Evolutionary conservation across 306 rosid species (phyloP).

Genomic region (Cicer pinnatifidum): DNA sequence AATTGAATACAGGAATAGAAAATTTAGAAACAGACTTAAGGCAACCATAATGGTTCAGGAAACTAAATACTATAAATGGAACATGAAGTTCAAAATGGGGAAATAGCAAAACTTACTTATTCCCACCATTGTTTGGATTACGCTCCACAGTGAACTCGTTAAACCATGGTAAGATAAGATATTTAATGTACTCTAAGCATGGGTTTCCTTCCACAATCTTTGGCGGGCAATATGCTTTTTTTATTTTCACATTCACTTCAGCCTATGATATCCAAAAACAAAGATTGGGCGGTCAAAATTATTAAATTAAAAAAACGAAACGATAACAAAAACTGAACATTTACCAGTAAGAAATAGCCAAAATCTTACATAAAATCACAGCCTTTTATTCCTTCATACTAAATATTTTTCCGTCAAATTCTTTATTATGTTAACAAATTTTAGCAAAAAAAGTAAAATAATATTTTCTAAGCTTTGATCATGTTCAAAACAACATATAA

Average conservation of each 20-base stretch:
- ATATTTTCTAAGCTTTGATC: background rate
- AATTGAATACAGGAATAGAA: conserved; percentile 17
- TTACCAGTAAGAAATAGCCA: background rate
- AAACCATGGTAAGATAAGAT: conserved; percentile 79
- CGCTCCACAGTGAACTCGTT: conserved; percentile 75
- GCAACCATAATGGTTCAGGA: conserved; percentile 25
- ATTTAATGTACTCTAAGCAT: conserved; percentile 78
- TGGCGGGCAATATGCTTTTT: conserved; percentile 91
- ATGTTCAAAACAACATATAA: background rate
- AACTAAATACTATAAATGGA: background rate
- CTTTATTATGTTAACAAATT: background rate
- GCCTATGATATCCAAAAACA: conserved; percentile 54
- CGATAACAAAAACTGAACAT: background rate
- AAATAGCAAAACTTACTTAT: conserved; percentile 60
- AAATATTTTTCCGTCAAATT: background rate
- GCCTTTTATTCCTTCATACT: background rate
- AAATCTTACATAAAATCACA: conserved; percentile 8
- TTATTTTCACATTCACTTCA: conserved; percentile 79
- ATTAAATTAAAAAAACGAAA: background rate
- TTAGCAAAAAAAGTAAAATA: background rate
- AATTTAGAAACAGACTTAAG: background rate
- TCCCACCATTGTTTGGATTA: conserved; percentile 68
- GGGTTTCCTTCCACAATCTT: conserved; percentile 75
- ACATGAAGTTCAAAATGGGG: background rate
- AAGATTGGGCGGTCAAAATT: conserved; percentile 13